Conservation (phyloP, 345 rosid species). For the Rhodamnia argentea region DNA sequence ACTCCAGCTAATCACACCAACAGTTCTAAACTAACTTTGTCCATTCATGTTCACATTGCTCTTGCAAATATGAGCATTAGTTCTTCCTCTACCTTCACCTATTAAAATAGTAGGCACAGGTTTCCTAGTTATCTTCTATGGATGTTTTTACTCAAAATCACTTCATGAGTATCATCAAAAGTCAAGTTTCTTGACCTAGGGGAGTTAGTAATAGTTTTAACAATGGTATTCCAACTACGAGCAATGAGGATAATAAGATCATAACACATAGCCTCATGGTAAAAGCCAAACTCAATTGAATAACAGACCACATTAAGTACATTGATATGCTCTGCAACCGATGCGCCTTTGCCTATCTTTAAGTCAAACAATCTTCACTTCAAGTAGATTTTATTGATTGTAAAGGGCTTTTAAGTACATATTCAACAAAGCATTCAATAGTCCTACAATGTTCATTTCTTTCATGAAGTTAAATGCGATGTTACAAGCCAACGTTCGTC, state of each 20-base stretch:
- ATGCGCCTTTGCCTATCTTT: too few relatives aligned
- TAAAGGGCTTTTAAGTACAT: too few relatives aligned
- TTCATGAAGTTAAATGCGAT: too few relatives aligned
- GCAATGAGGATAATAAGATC: neutral
- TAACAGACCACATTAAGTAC: too few relatives aligned
- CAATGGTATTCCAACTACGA: neutral
- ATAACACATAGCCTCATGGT: neutral
- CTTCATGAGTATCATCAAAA: neutral
- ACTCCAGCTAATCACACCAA: neutral
- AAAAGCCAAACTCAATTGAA: neutral
- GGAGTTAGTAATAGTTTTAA: neutral
- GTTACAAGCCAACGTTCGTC: too few relatives aligned
- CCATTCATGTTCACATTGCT: neutral
- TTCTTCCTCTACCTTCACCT: neutral
- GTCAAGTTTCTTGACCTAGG: neutral
- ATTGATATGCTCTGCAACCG: too few relatives aligned
- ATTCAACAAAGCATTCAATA: too few relatives aligned
- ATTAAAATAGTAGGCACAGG: neutral
- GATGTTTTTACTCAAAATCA: fast-evolving
- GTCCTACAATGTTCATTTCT: too few relatives aligned
- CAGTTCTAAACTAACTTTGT: neutral
- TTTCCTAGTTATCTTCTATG: neutral
- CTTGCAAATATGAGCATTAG: neutral
- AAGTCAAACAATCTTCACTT: too few relatives aligned
- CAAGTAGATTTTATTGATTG: too few relatives aligned